A percentile compares a stretch with the other conserved stretches of the same genome.
phyloP scores from a whole-genome alignment of 2,329 filamentous ascomycete species.

The Septoria petroselini region DNA sequence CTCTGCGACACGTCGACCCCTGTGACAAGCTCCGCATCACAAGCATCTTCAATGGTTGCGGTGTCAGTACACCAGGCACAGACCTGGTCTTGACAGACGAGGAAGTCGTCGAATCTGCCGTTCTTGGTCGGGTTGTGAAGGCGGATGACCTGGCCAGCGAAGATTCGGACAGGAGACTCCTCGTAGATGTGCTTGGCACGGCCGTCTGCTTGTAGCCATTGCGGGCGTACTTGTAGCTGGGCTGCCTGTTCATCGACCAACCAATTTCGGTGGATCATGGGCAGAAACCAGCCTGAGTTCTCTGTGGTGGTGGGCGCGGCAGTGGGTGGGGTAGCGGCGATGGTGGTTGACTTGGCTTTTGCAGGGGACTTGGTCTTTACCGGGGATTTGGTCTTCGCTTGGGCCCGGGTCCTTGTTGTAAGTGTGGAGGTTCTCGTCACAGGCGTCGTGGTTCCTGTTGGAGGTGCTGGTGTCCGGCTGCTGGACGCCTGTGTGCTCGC shows the following conservation, averaged over 20 bases:
- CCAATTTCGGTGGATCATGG: slow-evolving; percentile 1
- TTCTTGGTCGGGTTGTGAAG: not conserved
- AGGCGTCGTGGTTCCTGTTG: no score
- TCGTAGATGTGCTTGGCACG: not conserved
- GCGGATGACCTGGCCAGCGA: not conserved
- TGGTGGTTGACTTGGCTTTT: no score
- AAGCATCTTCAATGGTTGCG: not conserved
- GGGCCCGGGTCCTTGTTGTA: no score
- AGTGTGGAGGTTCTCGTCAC: no score
- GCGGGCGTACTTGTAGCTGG: not conserved
- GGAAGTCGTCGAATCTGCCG: not conserved
- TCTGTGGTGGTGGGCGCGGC: not conserved
- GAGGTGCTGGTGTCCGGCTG: no score
- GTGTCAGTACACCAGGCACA: not conserved
- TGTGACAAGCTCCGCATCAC: not conserved
- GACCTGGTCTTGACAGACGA: not conserved
- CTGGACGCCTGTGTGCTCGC: not conserved
- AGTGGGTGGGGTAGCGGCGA: no score
- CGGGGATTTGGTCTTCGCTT: no score
- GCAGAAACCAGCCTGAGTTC: not conserved
- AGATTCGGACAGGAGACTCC: not conserved
- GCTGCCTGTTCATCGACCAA: not conserved
- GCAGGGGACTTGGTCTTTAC: no score
- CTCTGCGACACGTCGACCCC: not conserved
- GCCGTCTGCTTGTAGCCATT: not conserved